Evolutionary conservation across 2,329 filamentous ascomycete species (phyloP).

Genomic region (Fusarium chaquense): DNA sequence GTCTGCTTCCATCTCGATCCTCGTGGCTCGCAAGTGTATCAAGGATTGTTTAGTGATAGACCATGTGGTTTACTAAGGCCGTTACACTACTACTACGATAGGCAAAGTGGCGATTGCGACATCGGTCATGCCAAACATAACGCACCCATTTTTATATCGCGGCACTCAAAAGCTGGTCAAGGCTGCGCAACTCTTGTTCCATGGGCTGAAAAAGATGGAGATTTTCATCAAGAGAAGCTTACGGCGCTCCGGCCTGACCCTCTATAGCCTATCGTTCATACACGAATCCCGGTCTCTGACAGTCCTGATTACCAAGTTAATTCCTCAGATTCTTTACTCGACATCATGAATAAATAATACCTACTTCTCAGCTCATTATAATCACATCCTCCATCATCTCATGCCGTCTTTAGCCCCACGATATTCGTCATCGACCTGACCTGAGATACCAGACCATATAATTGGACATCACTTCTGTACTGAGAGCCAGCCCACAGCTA

Average conservation of each 20-base stretch:
- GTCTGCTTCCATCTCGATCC: background rate
- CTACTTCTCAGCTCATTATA: background rate
- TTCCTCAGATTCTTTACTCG: conserved; percentile 2
- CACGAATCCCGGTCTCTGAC: conserved; percentile 36
- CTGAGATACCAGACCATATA: conserved; percentile 32
- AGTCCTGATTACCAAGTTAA: conserved; percentile 4
- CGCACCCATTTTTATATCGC: conserved; percentile 30
- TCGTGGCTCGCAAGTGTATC: background rate
- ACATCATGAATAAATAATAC: conserved; percentile 14
- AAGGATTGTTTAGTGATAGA: background rate
- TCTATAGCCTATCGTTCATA: conserved; percentile 7
- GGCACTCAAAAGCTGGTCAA: conserved; percentile 27
- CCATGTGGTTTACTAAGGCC: conserved; percentile 31
- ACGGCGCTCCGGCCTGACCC: conserved; percentile 31
- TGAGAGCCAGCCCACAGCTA: background rate
- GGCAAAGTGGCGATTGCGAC: conserved; percentile 47
- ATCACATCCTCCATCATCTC: background rate
- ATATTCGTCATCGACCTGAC: conserved; percentile 46
- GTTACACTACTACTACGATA: conserved; percentile 36
- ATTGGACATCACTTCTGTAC: conserved; percentile 1
- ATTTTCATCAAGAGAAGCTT: conserved; percentile 7
- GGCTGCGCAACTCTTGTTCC: conserved; percentile 30
- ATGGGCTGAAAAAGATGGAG: conserved; percentile 29
- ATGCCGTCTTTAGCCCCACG: conserved; percentile 47
- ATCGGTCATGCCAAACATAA: conserved; percentile 39